Conservation (phyloP, 2,329 filamentous ascomycete species). For the Drechslerella coelobrocha region DNA sequence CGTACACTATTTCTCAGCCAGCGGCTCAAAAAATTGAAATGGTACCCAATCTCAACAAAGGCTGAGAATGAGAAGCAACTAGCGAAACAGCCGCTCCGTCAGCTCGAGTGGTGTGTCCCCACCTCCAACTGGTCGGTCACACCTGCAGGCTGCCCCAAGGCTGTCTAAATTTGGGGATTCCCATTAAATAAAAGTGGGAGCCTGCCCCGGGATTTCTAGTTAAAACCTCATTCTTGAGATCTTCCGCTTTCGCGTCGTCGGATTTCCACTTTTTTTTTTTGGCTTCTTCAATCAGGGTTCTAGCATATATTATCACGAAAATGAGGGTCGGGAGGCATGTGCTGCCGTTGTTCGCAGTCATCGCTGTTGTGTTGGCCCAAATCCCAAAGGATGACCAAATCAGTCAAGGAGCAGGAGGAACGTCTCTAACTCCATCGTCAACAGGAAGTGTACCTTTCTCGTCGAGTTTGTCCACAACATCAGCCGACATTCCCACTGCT, state of each 20-base stretch:
- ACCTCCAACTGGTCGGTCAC: conserved; percentile 32
- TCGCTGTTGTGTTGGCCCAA: conserved; percentile 24
- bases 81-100: conserved; percentile 50
- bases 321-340: conserved; percentile 25
- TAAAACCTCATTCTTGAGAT: background rate
- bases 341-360: conserved; percentile 28
- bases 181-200: conserved; percentile 39
- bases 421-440: too few relatives aligned
- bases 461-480: too few relatives aligned
- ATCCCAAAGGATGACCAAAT: background rate
- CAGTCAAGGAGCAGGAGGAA: too few relatives aligned
- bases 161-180: conserved; percentile 48
- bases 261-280: conserved; percentile 10
- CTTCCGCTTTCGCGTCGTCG: conserved; percentile 18
- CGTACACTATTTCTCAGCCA: conserved; percentile 25
- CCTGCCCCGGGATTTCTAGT: conserved; percentile 24
- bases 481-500: too few relatives aligned
- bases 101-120: conserved; percentile 40
- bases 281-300: conserved; percentile 14
- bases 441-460: too few relatives aligned
- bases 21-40: conserved; percentile 38
- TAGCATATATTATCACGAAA: conserved; percentile 10
- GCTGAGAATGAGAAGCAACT: conserved; percentile 33
- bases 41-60: conserved; percentile 24
- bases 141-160: conserved; percentile 32